Percentiles rank a stretch among this genome's conserved stretches.
Conservation (phyloP, 2,329 filamentous ascomycete genomes). For the Sporothrix brasiliensis region DNA sequence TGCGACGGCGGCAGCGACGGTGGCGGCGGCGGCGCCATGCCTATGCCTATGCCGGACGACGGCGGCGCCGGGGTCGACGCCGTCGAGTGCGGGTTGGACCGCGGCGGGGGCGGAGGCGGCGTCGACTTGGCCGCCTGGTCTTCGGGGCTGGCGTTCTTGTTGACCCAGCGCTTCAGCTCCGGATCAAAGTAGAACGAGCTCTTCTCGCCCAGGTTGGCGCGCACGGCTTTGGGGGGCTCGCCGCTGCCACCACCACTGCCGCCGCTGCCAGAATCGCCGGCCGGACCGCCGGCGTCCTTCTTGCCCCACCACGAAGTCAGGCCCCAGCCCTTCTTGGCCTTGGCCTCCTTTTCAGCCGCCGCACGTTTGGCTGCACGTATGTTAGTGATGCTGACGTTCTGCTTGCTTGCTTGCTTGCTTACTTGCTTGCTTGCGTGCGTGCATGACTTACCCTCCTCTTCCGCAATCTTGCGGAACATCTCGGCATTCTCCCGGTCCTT, state of each 20-base stretch:
- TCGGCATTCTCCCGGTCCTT: conserved; percentile 81
- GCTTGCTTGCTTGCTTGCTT: no score
- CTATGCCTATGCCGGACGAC: not conserved
- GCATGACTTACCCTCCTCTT: conserved; percentile 63
- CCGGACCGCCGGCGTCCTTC: conserved; percentile 62
- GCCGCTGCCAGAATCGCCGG: conserved; percentile 38
- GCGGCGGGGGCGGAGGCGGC: conserved; percentile 85
- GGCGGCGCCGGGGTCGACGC: conserved; percentile 55
- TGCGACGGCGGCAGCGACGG: conserved; percentile 38
- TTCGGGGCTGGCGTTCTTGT: conserved; percentile 82
- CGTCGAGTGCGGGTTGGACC: conserved; percentile 55
- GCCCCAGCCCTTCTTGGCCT: conserved; percentile 72
- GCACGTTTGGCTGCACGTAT: conserved; percentile 60
- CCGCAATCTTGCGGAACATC: conserved; percentile 81
- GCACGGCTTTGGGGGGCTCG: conserved; percentile 69
- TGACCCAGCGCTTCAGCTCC: conserved; percentile 96
- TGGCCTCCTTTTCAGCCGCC: conserved; percentile 53
- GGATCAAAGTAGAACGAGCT: conserved; percentile 93
- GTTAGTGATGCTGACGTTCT: conserved; percentile 17
- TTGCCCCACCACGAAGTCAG: conserved; percentile 78
- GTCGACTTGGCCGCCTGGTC: conserved; percentile 66
- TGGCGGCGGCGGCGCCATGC: conserved; percentile 41
- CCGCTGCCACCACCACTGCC: conserved; percentile 37
- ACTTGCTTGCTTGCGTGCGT: no score
- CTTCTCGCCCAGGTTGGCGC: conserved; percentile 90